Conservation (phyloP, 1,284 basidiomycete genomes). For the Clitocybe nebularis region DNA sequence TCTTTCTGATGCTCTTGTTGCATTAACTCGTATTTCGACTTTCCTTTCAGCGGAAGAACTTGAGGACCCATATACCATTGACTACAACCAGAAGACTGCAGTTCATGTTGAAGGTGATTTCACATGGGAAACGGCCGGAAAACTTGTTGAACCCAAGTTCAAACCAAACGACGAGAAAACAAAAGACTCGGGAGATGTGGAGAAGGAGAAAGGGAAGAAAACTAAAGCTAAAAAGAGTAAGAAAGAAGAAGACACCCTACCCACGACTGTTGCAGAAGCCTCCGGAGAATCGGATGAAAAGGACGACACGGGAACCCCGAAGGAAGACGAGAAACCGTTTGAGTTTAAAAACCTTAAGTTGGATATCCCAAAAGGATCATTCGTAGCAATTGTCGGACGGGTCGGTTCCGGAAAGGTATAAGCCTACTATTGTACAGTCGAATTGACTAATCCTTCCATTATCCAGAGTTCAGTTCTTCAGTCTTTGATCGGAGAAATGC, state of each 20-base stretch:
- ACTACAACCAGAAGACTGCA: slow-evolving; percentile 39
- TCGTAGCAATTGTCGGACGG: slow-evolving; percentile 70
- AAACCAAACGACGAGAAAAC: slow-evolving; percentile 24
- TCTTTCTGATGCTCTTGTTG: slow-evolving; percentile 59
- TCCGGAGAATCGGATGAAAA: background rate
- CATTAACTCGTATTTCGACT: slow-evolving; percentile 52
- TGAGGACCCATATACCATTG: slow-evolving; percentile 45
- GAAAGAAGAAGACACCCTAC: slow-evolving; percentile 11
- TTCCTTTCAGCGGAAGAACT: slow-evolving; percentile 69
- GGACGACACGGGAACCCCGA: slow-evolving; percentile 17
- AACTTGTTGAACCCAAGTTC: slow-evolving; percentile 22
- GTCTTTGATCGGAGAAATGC: slow-evolving; percentile 79
- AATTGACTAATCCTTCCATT: background rate
- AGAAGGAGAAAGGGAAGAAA: slow-evolving; percentile 16
- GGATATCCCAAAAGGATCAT: slow-evolving; percentile 55
- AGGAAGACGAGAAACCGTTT: slow-evolving; percentile 54
- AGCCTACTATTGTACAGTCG: slow-evolving; percentile 9
- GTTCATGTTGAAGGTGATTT: slow-evolving; percentile 64
- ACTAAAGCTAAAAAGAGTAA: slow-evolving; percentile 24
- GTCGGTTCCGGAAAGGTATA: slow-evolving; percentile 75
- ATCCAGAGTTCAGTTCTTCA: slow-evolving; percentile 61
- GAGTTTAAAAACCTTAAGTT: slow-evolving; percentile 55
- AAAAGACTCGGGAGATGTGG: slow-evolving; percentile 25
- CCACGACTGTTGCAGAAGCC: slow-evolving; percentile 6
- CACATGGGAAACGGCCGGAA: slow-evolving; percentile 56